Conservation (phyloP, 2,329 filamentous ascomycete species). For the Lasiodiplodia gonubiensis region DNA sequence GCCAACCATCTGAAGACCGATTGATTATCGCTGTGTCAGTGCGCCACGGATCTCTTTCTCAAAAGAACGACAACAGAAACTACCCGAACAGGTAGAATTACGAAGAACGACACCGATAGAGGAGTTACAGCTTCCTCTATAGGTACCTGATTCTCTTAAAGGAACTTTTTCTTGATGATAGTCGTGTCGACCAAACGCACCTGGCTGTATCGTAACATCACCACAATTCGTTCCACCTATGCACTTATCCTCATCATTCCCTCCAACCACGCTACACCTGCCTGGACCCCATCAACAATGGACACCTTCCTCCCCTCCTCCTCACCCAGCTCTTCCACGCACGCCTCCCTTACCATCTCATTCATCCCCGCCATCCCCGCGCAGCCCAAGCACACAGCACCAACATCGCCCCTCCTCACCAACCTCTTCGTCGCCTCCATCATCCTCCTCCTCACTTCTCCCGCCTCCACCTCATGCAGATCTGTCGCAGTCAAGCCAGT, state of each 20-base stretch:
- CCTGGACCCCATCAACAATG: conserved; percentile 81
- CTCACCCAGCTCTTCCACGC: conserved; percentile 67
- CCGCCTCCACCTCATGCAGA: conserved; percentile 65
- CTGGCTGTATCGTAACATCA: background rate
- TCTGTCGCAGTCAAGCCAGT: conserved; percentile 82
- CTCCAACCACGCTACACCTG: conserved; percentile 68
- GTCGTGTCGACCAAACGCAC: no score
- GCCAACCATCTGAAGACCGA: no score
- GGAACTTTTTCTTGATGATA: no score
- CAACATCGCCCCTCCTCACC: conserved; percentile 62
- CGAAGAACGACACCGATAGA: no score
- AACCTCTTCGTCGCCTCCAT: conserved; percentile 72
- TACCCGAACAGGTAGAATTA: no score
- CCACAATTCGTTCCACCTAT: conserved; percentile 30
- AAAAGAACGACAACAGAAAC: no score
- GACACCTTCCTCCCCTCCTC: conserved; percentile 63
- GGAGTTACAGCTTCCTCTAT: no score
- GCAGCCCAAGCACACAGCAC: conserved; percentile 82
- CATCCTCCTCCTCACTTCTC: conserved; percentile 68
- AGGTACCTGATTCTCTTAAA: no score
- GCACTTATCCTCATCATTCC: conserved; percentile 51
- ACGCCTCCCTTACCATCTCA: conserved; percentile 72
- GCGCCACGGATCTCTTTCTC: no score
- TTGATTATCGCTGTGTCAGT: no score
- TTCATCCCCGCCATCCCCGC: conserved; percentile 91